Conservation (phyloP, 192 early-diverging fungal species). For the Globomyces pollinis-pini region DNA sequence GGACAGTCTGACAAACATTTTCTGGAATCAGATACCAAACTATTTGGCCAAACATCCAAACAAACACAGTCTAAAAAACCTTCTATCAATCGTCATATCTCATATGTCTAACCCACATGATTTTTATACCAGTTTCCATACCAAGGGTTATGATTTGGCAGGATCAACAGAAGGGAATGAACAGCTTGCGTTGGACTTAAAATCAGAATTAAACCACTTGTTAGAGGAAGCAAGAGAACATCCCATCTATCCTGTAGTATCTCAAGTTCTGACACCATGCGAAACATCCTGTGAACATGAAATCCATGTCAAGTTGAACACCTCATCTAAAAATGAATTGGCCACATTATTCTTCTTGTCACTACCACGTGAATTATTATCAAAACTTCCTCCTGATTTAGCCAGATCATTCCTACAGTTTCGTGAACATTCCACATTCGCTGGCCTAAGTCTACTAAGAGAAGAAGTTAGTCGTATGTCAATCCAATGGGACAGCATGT, state of each 20-base stretch:
- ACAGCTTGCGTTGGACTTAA: slow-evolving; percentile 2
- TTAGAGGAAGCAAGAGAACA: background rate
- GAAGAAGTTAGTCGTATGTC: slow-evolving; percentile 5
- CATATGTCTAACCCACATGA: background rate
- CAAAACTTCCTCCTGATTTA: background rate
- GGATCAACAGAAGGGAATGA: background rate
- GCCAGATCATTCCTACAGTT: background rate
- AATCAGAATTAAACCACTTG: background rate
- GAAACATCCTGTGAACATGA: slow-evolving; percentile 1
- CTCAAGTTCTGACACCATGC: background rate
- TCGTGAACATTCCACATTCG: background rate
- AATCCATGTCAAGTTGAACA: background rate
- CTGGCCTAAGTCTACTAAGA: background rate
- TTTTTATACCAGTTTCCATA: background rate
- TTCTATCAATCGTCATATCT: too few species aligned
- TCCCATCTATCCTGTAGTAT: background rate
- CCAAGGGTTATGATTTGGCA: background rate
- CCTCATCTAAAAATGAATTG: background rate
- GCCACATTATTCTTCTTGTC: slow-evolving; percentile 2
- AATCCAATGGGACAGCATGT: slow-evolving; percentile 4
- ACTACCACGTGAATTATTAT: background rate
- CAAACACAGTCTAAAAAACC: too few species aligned
- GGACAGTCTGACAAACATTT: too few species aligned
- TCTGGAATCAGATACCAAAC: too few species aligned
- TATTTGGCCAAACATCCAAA: too few species aligned